Percentiles rank a stretch among this genome's conserved stretches.
These are phyloP conservation scores for Aeschynomene evenia DNA, from an alignment of 306 rosid genomes.

Conservation along the genomic window DNA sequence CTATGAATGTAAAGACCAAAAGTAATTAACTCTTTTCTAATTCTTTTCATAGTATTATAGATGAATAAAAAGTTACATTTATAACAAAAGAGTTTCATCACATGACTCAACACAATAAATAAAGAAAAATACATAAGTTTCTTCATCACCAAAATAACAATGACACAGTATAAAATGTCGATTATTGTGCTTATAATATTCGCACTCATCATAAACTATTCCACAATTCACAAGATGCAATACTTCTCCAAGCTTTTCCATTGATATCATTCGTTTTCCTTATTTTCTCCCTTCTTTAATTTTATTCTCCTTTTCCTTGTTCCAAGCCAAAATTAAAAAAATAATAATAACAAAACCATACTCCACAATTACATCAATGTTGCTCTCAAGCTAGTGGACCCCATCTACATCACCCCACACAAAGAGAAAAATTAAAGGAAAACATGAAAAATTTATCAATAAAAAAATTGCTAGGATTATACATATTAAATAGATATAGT, in stretches of 20 bases:
- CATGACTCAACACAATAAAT: background rate
- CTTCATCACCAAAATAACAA: conserved; percentile 21
- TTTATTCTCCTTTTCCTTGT: background rate
- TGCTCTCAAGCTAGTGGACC: conserved; percentile 15
- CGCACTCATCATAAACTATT: background rate
- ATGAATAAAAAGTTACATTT: background rate
- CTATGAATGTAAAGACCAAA: no score
- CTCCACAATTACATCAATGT: conserved; percentile 18
- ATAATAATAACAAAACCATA: background rate
- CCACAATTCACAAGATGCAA: background rate
- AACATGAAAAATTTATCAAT: no score
- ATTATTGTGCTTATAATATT: conserved; percentile 16
- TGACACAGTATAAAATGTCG: background rate
- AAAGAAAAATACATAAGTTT: background rate
- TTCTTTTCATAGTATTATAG: no score
- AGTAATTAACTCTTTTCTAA: no score
- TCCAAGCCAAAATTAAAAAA: background rate
- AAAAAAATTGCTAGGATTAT: no score
- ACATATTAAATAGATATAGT: no score
- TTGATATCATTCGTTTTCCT: background rate
- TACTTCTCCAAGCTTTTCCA: background rate
- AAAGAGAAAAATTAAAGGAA: background rate
- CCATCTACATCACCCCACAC: conserved; percentile 26
- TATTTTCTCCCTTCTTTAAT: no score
- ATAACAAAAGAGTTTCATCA: background rate